A percentile compares a stretch with the other conserved stretches of the same genome.
Conservation (phyloP, 1,284 basidiomycete species). For the Marasmius tenuissimus region DNA sequence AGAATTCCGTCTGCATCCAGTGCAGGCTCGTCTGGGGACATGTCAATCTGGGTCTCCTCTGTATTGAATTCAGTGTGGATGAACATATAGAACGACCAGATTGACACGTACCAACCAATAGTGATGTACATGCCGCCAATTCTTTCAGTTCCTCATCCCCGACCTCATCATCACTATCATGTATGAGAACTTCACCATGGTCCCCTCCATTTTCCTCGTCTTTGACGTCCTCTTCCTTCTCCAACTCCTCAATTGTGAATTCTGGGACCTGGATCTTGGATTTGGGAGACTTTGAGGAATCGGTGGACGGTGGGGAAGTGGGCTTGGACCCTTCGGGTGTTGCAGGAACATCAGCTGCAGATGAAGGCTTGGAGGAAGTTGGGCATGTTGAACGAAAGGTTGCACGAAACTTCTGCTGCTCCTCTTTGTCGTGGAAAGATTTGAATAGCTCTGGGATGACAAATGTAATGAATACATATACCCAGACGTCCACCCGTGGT, state of each 20-base stretch:
- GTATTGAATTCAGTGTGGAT: background rate
- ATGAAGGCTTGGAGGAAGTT: background rate
- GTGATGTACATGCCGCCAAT: background rate
- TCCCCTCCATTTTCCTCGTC: too few species aligned
- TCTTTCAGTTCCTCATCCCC: background rate
- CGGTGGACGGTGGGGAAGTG: too few species aligned
- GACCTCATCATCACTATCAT: background rate
- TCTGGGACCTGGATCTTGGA: background rate
- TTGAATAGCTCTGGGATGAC: conserved; percentile 9
- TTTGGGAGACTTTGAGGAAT: too few species aligned
- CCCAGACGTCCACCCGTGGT: conserved; percentile 11
- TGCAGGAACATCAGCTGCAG: background rate
- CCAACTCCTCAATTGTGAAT: background rate
- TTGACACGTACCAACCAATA: background rate
- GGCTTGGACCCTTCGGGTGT: too few species aligned
- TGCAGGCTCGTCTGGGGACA: too few species aligned
- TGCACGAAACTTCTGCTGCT: background rate
- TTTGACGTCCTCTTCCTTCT: too few species aligned
- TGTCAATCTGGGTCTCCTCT: background rate
- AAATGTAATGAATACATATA: background rate
- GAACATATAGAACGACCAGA: background rate
- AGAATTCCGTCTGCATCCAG: too few species aligned
- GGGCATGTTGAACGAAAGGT: background rate
- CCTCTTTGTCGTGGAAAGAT: background rate
- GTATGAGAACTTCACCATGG: too few species aligned